Evolutionary conservation across 2,329 filamentous ascomycete species (phyloP).

Genomic region (Rutstroemia sydowiana): DNA sequence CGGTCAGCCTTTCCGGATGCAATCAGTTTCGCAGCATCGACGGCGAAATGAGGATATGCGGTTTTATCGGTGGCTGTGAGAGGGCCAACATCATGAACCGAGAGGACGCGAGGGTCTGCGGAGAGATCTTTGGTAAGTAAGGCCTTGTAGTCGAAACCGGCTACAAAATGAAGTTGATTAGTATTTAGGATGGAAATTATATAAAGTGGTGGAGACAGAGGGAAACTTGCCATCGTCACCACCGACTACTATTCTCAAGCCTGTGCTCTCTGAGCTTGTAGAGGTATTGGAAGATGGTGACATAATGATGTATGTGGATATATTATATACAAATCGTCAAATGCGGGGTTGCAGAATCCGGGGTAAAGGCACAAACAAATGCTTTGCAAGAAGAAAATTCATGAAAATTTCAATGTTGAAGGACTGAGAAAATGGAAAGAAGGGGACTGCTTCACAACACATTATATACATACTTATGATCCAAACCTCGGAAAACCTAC

Average conservation of each 20-base stretch:
- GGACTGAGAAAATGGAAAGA: no score
- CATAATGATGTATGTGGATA: no score
- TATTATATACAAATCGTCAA: no score
- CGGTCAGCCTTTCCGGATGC: slow-evolving; percentile 62
- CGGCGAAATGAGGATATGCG: slow-evolving; percentile 73
- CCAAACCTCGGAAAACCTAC: background rate
- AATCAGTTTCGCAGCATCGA: slow-evolving; percentile 58
- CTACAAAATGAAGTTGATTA: slow-evolving; percentile 2
- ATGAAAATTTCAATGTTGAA: no score
- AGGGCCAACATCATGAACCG: slow-evolving; percentile 67
- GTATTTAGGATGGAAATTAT: background rate
- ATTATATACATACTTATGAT: background rate
- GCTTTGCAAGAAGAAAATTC: no score
- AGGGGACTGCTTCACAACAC: no score
- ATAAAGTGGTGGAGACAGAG: background rate
- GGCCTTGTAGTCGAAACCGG: slow-evolving; percentile 69
- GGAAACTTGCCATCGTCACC: background rate
- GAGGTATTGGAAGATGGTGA: background rate
- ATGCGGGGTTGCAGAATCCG: slow-evolving; percentile 12
- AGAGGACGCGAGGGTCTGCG: slow-evolving; percentile 56
- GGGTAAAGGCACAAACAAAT: no score
- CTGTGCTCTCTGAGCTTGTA: background rate
- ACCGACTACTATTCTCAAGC: background rate
- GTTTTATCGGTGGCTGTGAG: slow-evolving; percentile 62
- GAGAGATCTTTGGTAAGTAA: slow-evolving; percentile 68